Conservation (phyloP, 2,329 filamentous ascomycete genomes). For the Monosporascus sp. region DNA sequence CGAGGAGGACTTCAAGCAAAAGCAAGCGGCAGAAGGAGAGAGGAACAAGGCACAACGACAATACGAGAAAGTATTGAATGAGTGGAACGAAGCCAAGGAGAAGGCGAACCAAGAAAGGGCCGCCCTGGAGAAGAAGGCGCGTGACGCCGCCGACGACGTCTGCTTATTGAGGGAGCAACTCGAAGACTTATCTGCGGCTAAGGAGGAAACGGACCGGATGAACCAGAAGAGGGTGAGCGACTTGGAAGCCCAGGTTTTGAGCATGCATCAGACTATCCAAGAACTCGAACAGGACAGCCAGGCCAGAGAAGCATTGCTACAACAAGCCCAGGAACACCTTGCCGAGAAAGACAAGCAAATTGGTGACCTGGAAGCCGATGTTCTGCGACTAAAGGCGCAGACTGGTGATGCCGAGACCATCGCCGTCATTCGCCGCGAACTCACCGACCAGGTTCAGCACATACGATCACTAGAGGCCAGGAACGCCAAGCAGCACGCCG, state of each 20-base stretch:
- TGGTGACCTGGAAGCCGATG: conserved; percentile 73
- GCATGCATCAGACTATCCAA: conserved; percentile 43
- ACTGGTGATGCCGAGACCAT: conserved; percentile 83
- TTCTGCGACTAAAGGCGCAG: conserved; percentile 78
- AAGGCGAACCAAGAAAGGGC: conserved; percentile 51
- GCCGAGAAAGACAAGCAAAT: conserved; percentile 64
- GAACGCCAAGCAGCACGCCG: conserved; percentile 72
- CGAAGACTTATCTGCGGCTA: conserved; percentile 61
- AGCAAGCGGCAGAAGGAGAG: conserved; percentile 54
- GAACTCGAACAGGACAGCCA: conserved; percentile 57
- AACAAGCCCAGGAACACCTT: conserved; percentile 61
- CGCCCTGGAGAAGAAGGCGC: conserved; percentile 61
- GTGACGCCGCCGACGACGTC: conserved; percentile 70
- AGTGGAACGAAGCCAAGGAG: conserved; percentile 48
- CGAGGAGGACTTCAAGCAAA: conserved; percentile 76
- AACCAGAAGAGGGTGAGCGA: conserved; percentile 51
- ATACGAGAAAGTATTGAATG: conserved; percentile 43
- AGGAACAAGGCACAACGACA: conserved; percentile 45
- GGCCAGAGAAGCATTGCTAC: conserved; percentile 50
- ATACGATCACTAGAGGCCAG: conserved; percentile 77
- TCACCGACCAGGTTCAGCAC: conserved; percentile 88
- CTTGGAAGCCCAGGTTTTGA: conserved; percentile 46
- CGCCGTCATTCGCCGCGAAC: conserved; percentile 76
- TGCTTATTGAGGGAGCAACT: conserved; percentile 72
- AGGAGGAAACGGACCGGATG: conserved; percentile 64